phyloP scores from a whole-genome alignment of 139 green algal species.

The Chlamydomonas schloesseri region DNA sequence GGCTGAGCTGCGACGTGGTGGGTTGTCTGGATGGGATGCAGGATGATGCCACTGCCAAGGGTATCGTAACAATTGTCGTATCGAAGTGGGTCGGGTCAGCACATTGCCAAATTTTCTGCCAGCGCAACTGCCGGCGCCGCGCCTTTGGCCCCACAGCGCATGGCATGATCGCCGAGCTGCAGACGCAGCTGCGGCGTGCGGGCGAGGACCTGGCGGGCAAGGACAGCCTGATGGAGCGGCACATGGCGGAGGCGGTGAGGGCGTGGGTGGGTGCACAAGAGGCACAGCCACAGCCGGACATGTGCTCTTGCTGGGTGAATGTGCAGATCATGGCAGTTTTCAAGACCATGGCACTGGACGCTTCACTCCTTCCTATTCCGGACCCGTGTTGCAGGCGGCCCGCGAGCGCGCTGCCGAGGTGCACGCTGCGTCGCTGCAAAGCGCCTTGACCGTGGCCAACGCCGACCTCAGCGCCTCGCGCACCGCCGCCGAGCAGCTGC shows the following conservation, averaged over 20 bases:
- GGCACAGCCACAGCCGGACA: no score
- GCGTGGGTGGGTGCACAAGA: no score
- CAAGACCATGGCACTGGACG: no score
- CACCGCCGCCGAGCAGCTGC: slow-evolving; percentile 6
- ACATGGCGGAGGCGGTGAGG: neutral
- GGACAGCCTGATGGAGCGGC: neutral
- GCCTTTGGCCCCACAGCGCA: neutral
- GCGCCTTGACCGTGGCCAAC: neutral
- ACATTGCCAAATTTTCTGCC: no score
- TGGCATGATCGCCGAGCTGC: neutral
- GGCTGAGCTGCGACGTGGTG: slow-evolving; percentile 11
- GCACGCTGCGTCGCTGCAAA: slow-evolving; percentile 1
- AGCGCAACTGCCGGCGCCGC: no score
- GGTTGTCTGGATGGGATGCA: no score
- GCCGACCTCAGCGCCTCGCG: slow-evolving; percentile 6
- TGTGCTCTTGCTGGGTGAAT: no score
- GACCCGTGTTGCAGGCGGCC: neutral
- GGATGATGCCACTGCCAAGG: no score
- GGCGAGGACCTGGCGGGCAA: neutral
- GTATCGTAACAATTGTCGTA: no score
- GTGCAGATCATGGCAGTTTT: no score
- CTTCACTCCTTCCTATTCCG: no score
- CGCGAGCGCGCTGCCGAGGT: neutral
- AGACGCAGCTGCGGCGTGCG: slow-evolving; percentile 20
- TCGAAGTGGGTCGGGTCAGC: neutral